Evolutionary conservation across 2,329 filamentous ascomycete species (phyloP).

Genomic region (Penicillium nordicum): DNA sequence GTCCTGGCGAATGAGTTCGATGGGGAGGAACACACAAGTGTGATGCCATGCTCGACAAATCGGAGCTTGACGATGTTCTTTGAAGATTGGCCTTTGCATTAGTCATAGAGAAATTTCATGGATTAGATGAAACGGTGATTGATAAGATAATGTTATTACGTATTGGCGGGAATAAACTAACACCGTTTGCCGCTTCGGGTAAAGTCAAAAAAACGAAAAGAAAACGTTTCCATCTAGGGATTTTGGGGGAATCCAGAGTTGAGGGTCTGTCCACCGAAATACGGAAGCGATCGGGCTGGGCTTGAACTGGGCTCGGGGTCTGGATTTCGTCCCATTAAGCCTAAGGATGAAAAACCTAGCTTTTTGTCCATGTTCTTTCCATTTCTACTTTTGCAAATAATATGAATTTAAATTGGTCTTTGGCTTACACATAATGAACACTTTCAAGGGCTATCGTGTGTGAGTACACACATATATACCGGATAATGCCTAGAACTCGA

Average conservation of each 20-base stretch:
- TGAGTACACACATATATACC: background rate
- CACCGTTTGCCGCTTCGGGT: too few species aligned
- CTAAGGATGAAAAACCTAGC: background rate
- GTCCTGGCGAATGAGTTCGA: constrained; percentile 21
- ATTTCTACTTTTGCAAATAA: background rate
- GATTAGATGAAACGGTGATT: background rate
- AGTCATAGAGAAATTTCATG: background rate
- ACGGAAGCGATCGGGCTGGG: too few species aligned
- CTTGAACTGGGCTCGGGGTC: too few species aligned
- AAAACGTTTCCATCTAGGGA: too few species aligned
- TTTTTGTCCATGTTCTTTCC: background rate
- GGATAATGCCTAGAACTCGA: too few species aligned
- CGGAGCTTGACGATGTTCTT: constrained; percentile 21
- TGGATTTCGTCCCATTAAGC: background rate
- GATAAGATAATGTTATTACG: background rate
- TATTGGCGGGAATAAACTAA: background rate
- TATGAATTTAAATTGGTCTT: too few species aligned
- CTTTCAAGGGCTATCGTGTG: background rate
- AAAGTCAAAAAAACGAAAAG: too few species aligned
- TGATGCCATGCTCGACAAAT: constrained; percentile 24
- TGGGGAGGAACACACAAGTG: constrained; percentile 33
- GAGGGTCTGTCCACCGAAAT: too few species aligned
- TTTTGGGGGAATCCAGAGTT: too few species aligned
- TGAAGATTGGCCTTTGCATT: background rate
- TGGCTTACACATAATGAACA: background rate